Evolutionary conservation across 768 basidiomycete genomes (phyloP), one percentile per base, ranked within the genome.

Genomic region (Mycena maculata): DNA sequence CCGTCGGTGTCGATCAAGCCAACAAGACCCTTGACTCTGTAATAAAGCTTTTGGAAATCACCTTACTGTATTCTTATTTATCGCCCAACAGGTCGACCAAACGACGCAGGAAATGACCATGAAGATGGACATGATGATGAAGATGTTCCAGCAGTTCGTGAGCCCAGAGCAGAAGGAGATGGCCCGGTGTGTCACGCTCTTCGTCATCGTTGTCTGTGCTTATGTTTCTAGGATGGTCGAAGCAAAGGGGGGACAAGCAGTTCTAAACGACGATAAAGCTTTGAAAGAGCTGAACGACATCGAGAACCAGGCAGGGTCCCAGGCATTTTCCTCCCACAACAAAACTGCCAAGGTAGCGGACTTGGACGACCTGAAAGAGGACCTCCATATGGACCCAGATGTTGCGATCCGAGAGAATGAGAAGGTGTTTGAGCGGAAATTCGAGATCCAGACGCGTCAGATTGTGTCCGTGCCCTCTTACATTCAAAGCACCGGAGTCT

Each of bases 361-460:
- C 49, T 12, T 73, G 2, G 65, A 60, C 0, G 68, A 65, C 9
- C 62, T 77, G 28, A 68, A 71, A 36, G 42, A 69, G 1, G 77
- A 78, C 15, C 62, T 80, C 6, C 60, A 61, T 16, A 72, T 75
- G 20, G 74, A 76, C 18, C 64, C 68, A 8, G 74, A 77, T 18
- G 18, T 56, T 7, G 74, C 76, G 1, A 60, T 80, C 42, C 33
- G 66, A 38, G 66, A 73, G 25, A 80, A 80, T 60, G 65, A 77
- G 60, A 60, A 63, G 12, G 44, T 71, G 2, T 82, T 81, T 55
- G 67, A 73, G 12, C 73, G 75, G 15, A 81, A 81, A 59, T 75
- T 80, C 54, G 75, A 71, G 28, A 65, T 80, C 30, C 78, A 79
- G 60, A 68, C 74, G 53, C 73, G 73, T 25, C 76, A 76, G 58